Conservation (phyloP, 768 basidiomycete species). For the Rossbeevera mucosa region DNA sequence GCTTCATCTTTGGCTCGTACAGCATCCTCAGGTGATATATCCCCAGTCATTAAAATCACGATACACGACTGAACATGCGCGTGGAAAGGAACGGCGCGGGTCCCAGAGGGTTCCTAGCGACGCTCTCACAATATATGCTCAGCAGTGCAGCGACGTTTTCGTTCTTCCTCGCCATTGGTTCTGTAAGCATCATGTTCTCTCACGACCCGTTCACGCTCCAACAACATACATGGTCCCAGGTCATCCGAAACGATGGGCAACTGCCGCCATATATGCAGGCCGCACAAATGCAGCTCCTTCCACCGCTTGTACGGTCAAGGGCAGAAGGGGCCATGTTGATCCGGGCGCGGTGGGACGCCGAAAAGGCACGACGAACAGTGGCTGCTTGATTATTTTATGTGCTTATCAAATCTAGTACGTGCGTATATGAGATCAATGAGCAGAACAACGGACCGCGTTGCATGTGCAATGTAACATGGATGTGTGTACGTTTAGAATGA, state of each 20-base stretch:
- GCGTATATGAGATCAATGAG: conserved; percentile 9
- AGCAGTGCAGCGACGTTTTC: conserved; percentile 96
- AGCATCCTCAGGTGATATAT: conserved; percentile 78
- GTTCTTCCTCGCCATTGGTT: conserved; percentile 94
- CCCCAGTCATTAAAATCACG: not conserved
- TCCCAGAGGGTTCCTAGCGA: conserved; percentile 83
- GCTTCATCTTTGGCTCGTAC: conserved; percentile 94
- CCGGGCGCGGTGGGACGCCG: conserved; percentile 71
- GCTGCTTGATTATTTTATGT: conserved; percentile 11
- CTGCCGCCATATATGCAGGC: conserved; percentile 60
- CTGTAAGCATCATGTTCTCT: conserved; percentile 45
- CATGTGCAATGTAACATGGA: conserved; percentile 12
- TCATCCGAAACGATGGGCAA: conserved; percentile 78
- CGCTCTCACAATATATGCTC: conserved; percentile 97
- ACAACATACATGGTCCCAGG: conserved; percentile 41
- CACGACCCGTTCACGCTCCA: not conserved
- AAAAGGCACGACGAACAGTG: conserved; percentile 35
- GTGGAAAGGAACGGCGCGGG: conserved; percentile 76
- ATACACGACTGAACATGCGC: conserved; percentile 4
- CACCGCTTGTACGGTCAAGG: conserved; percentile 57
- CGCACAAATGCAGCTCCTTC: conserved; percentile 52
- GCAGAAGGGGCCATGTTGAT: conserved; percentile 67
- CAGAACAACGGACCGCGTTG: conserved; percentile 6
- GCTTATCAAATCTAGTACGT: conserved; percentile 14
- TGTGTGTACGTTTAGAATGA: conserved; percentile 12